phyloP scores from a whole-genome alignment of 2,329 filamentous ascomycete genomes.

The Hypoxylon sp. region DNA sequence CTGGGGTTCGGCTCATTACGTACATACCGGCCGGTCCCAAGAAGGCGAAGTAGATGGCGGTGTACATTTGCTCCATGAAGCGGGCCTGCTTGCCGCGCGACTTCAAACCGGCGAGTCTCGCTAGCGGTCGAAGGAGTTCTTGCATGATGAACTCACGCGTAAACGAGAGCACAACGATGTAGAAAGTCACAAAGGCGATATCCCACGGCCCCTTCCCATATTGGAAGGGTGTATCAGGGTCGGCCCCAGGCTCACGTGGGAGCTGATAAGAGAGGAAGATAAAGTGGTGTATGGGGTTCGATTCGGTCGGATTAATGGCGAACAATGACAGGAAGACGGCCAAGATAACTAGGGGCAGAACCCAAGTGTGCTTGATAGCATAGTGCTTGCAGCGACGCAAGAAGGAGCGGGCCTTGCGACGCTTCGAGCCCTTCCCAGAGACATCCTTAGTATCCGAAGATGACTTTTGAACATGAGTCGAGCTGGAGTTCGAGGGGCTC shows the following conservation, averaged over 20 bases:
- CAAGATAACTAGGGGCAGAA: constrained; percentile 78
- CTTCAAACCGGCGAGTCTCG: constrained; percentile 77
- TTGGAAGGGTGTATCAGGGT: constrained; percentile 67
- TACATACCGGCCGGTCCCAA: constrained; percentile 88
- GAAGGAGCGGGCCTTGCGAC: constrained; percentile 68
- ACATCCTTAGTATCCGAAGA: constrained; percentile 46
- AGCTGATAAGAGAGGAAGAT: constrained; percentile 92
- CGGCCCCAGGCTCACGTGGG: constrained; percentile 62
- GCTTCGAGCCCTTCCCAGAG: constrained; percentile 65
- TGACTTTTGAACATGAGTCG: constrained; percentile 46
- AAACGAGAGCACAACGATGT: constrained; percentile 90
- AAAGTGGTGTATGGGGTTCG: constrained; percentile 84
- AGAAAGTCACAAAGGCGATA: constrained; percentile 89
- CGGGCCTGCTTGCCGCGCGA: constrained; percentile 84
- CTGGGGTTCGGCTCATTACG: constrained; percentile 90
- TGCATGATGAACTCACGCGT: constrained; percentile 98
- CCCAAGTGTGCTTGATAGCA: constrained; percentile 72
- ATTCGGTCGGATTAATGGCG: constrained; percentile 79
- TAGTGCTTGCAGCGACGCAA: constrained; percentile 68
- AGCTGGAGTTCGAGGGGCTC: constrained; percentile 43
- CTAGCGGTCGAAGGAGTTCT: constrained; percentile 83
- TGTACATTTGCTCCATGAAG: constrained; percentile 98
- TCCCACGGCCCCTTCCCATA: constrained; percentile 94
- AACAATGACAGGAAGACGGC: constrained; percentile 76
- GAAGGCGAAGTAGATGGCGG: constrained; percentile 88